phyloP scores from a whole-genome alignment of 352 stramenopile genomes.

The Globisporangium recalcitrans region DNA sequence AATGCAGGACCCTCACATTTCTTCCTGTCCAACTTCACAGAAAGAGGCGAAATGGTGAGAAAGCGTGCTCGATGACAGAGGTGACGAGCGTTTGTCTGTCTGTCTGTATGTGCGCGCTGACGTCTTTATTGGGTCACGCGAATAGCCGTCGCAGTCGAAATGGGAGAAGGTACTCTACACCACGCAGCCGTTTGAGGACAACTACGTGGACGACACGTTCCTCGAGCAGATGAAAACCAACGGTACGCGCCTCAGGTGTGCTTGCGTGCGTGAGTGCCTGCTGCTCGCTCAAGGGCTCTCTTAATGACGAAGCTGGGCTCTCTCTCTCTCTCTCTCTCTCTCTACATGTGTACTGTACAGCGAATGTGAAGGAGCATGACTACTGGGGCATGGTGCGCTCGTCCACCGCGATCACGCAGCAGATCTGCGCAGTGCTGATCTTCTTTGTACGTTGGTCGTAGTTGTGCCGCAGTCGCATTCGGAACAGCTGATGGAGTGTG shows the following conservation, averaged over 20 bases:
- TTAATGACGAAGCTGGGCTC: background rate
- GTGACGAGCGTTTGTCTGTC: background rate
- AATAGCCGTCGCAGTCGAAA: constrained; percentile 2
- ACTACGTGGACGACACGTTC: constrained; percentile 88
- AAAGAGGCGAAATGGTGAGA: constrained; percentile 6
- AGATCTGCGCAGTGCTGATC: constrained; percentile 85
- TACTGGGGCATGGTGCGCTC: constrained; percentile 84
- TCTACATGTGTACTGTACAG: too few relatives aligned
- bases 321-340: too few relatives aligned
- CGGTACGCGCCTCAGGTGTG: constrained; percentile 28
- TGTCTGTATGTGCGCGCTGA: background rate
- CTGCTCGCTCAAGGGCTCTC: background rate
- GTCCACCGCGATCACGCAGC: constrained; percentile 81
- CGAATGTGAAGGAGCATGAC: constrained; percentile 78
- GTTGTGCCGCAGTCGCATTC: background rate
- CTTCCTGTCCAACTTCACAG: background rate
- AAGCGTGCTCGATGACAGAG: background rate
- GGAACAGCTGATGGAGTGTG: too few relatives aligned
- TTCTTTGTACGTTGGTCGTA: constrained; percentile 65
- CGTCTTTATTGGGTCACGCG: background rate
- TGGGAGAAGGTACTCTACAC: constrained; percentile 90
- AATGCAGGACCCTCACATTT: background rate
- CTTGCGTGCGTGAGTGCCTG: background rate
- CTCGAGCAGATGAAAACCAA: constrained; percentile 89
- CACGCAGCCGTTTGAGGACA: constrained; percentile 85